phyloP scores from a whole-genome alignment of 1,284 basidiomycete genomes.

The Leccinum insigne region DNA sequence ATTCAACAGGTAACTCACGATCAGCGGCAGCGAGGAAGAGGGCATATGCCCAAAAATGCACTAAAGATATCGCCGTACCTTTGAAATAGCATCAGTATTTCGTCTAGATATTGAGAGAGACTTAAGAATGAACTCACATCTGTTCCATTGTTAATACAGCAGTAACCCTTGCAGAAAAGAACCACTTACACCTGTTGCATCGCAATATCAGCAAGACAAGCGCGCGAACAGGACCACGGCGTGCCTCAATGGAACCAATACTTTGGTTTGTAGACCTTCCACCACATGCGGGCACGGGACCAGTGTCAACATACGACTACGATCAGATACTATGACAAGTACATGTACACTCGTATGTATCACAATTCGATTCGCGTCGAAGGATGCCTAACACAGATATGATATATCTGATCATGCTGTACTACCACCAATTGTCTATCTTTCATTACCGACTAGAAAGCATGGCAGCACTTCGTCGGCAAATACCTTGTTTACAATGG shows the following conservation, averaged over 20 bases:
- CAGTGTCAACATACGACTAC: not conserved
- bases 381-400: not conserved
- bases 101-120: not conserved
- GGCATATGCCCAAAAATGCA: slow-evolving; percentile 14
- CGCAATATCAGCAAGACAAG: not conserved
- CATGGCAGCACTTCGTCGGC: no score
- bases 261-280: not conserved
- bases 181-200: slow-evolving; percentile 6
- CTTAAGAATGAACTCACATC: slow-evolving; percentile 6
- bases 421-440: not conserved
- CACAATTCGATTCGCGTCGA: not conserved
- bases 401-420: not conserved
- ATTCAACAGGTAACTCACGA: slow-evolving; percentile 1
- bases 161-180: not conserved
- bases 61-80: slow-evolving; percentile 4
- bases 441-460: not conserved
- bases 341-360: not conserved
- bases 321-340: not conserved
- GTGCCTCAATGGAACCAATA: no score
- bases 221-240: not conserved
- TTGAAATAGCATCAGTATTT: not conserved
- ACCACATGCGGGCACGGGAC: not conserved
- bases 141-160: not conserved
- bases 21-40: slow-evolving; percentile 15
- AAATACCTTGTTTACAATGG: no score